Evolutionary conservation across 179 eudicot species (phyloP).

Genomic region (Patellifolia procumbens): DNA sequence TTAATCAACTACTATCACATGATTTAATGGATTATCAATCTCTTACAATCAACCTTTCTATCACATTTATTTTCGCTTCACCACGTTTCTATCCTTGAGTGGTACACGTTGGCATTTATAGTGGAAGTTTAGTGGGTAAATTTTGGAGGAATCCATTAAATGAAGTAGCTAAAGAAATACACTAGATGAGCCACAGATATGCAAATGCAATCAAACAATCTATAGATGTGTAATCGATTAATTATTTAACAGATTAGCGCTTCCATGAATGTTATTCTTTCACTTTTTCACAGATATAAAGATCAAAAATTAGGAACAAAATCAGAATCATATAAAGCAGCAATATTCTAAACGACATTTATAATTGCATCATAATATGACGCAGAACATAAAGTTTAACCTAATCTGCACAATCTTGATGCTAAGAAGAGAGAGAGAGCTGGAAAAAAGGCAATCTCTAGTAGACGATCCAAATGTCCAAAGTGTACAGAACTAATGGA

Average conservation of each 20-base stretch:
- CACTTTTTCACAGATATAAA: background rate
- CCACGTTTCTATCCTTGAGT: too few species aligned
- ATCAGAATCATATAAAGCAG: background rate
- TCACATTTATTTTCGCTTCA: too few species aligned
- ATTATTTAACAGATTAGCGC: background rate
- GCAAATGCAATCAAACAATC: too few species aligned
- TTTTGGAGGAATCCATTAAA: too few species aligned
- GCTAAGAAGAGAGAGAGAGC: constrained; percentile 7
- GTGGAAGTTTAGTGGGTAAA: too few species aligned
- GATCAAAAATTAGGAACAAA: background rate
- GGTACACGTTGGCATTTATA: too few species aligned
- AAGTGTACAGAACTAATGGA: constrained; percentile 26
- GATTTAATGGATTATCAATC: too few species aligned
- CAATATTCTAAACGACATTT: background rate
- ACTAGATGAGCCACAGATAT: too few species aligned
- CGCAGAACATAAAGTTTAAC: constrained; percentile 2
- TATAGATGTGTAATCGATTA: background rate
- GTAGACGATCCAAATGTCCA: constrained; percentile 19
- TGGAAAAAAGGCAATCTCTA: constrained; percentile 19
- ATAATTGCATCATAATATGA: background rate
- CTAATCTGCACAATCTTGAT: constrained; percentile 17
- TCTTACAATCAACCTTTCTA: too few species aligned
- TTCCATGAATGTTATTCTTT: background rate
- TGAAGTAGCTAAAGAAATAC: too few species aligned
- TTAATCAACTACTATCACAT: too few species aligned